Evolutionary conservation across 345 rosid genomes (phyloP).

Genomic region (Euphorbia lathyris): DNA sequence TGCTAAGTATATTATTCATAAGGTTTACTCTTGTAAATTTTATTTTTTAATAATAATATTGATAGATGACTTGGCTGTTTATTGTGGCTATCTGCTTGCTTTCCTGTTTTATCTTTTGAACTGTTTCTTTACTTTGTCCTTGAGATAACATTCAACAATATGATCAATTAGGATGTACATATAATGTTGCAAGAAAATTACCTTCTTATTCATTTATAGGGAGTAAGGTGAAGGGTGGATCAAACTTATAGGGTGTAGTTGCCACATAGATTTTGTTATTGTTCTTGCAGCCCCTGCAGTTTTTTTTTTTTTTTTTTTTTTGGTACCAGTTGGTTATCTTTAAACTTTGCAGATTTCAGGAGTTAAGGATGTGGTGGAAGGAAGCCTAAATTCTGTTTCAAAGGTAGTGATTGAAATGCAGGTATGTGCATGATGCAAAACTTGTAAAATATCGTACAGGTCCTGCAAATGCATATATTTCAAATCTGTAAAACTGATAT

Average conservation of each 20-base stretch:
- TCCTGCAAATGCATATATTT: background rate
- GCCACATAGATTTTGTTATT: background rate
- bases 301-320: background rate
- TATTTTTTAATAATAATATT: background rate
- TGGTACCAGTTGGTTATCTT: background rate
- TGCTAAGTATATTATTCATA: background rate
- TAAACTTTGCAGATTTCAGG: constrained; percentile 12
- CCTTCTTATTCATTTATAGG: too few species aligned
- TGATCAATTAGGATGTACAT: background rate
- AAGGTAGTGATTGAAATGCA: constrained; percentile 2
- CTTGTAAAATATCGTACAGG: background rate
- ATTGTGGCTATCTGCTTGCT: background rate
- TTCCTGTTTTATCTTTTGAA: background rate
- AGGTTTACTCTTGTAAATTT: background rate
- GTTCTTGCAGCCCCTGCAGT: background rate
- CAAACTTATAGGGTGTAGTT: background rate
- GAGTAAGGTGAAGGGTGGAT: too few species aligned
- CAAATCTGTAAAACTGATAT: too few species aligned
- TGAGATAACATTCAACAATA: background rate
- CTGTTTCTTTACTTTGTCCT: background rate
- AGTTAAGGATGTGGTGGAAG: constrained; percentile 2
- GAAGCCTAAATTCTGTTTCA: background rate
- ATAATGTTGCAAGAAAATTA: too few species aligned
- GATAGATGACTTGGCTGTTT: background rate
- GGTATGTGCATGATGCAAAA: background rate